Base-by-base conservation (phyloP, 148 eudicot species). In the Selenicereus undatus region DNA sequence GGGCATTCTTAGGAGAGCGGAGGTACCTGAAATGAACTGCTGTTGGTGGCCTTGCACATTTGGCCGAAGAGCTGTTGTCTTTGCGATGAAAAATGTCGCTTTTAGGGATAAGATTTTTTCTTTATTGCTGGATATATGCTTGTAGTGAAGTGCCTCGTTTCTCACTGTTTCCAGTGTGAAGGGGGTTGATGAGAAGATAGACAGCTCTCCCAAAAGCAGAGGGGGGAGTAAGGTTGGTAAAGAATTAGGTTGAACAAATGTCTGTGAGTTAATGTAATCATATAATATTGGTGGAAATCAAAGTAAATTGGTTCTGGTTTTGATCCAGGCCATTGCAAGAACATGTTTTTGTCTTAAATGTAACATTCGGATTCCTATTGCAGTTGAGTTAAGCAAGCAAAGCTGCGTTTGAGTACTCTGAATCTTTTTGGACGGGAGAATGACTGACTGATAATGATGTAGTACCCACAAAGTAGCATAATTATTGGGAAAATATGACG, bases 21-120 rank as follows among this genome's bases (percentile, higher is more conserved):
- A 50, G 45, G 36, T 74, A 48, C 76, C 62, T 26, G 22, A 74
- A 74, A 20, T 24, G 62, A 50, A 13, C 11, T 50, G 39, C 62
- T 48, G 21, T 74, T 26, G 35, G 52, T 48, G 32, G 60, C 32
- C 12, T 24, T 35, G 22, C 11, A 26, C 36, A n/a, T 74, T 48
- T 45, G 60, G 36, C 22, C 12, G 17, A 45, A 50, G 76, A 73
- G 56, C 54, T 48, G 54, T 12, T n/a, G 32, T 48, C 32, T 73
- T 21, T 73, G 26, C 54, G 11, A 73, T 43, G 56, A 16, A 43
- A 22, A 73, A 73, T 45, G 76, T 52, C 82, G 71, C 82, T 65
- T 82, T 48, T 78, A 73, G 50, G 85, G 81, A 79, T 58, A 52
- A 32, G 66, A n/a, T 65, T 73, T 73, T 39, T 82, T 65, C 50